These are phyloP conservation scores for Murraya koenigii DNA, from an alignment of 345 rosid species.

Conservation along the genomic window DNA sequence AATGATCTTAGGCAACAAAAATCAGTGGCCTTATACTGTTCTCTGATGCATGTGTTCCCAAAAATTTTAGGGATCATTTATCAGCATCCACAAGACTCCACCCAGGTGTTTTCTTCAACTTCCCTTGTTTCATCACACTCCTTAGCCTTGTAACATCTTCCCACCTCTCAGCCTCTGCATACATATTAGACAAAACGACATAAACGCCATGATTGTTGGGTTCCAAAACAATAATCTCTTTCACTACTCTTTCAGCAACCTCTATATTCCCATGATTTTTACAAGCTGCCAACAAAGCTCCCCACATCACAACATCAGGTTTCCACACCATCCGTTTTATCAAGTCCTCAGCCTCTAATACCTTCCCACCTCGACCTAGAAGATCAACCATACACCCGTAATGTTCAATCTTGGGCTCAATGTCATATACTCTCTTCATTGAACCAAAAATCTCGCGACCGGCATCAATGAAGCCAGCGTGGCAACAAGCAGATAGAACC, in stretches of 20 bases:
- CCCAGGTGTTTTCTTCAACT: conserved; percentile 23
- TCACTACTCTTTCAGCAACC: conserved; percentile 19
- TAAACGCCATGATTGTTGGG: conserved; percentile 26
- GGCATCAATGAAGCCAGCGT: conserved; percentile 16
- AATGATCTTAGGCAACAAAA: neutral
- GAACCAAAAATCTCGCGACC: conserved; percentile 20
- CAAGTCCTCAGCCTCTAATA: conserved; percentile 23
- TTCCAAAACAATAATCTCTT: conserved; percentile 16
- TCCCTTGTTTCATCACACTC: conserved; percentile 21
- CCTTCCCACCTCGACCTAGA: conserved; percentile 23
- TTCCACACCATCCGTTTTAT: conserved; percentile 21
- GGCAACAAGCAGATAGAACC: conserved; percentile 28
- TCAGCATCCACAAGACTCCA: conserved; percentile 24
- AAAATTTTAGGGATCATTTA: neutral
- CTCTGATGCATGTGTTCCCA: neutral
- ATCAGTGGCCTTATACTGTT: neutral
- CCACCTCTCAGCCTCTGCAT: conserved; percentile 24
- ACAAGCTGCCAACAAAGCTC: conserved; percentile 23
- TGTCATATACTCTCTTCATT: conserved; percentile 16
- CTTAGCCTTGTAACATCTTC: conserved; percentile 15
- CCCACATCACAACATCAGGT: conserved; percentile 25
- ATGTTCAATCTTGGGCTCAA: conserved; percentile 32
- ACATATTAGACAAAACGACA: conserved; percentile 21
- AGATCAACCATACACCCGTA: conserved; percentile 33
- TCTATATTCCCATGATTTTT: conserved; percentile 16